Conservation (phyloP, 768 basidiomycete genomes). For the Leucosporidium scottii region DNA sequence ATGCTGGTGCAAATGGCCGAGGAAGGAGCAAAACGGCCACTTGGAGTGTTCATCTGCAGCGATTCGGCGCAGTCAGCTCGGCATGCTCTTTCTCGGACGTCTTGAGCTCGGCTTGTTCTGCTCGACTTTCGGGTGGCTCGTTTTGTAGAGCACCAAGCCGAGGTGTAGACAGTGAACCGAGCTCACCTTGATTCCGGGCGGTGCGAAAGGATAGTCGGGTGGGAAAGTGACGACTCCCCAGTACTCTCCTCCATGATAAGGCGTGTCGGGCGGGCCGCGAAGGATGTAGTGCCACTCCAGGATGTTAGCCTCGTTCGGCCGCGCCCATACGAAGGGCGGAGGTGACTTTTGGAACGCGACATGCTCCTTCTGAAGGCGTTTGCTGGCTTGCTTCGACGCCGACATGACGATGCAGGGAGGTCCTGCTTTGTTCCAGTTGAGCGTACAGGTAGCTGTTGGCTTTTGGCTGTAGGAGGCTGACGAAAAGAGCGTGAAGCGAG, state of each 20-base stretch:
- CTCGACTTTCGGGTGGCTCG: not conserved
- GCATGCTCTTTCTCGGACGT: no score
- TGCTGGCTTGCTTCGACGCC: constrained; percentile 21
- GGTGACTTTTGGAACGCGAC: constrained; percentile 85
- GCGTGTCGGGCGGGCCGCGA: constrained; percentile 90
- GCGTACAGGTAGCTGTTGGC: no score
- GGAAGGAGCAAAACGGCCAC: constrained; percentile 40
- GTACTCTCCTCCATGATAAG: constrained; percentile 86
- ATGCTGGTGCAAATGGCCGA: constrained; percentile 22
- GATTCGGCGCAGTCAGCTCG: not conserved
- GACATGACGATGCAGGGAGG: not conserved
- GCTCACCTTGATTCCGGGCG: constrained; percentile 63
- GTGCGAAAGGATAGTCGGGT: constrained; percentile 91
- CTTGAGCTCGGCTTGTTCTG: not conserved
- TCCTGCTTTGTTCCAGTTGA: no score
- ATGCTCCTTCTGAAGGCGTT: constrained; percentile 71
- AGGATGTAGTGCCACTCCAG: constrained; percentile 36
- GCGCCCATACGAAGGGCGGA: constrained; percentile 92
- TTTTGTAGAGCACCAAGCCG: no score
- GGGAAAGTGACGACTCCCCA: constrained; percentile 89
- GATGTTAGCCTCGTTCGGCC: constrained; percentile 73
- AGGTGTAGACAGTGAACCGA: no score
- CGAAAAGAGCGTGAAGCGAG: no score
- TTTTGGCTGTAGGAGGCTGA: no score
- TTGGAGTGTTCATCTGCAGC: constrained; percentile 56